Percentiles rank a stretch among this genome's conserved stretches.
phyloP scores from a whole-genome alignment of 1,139 yeast genomes.

The Yamadazyma sp. region DNA sequence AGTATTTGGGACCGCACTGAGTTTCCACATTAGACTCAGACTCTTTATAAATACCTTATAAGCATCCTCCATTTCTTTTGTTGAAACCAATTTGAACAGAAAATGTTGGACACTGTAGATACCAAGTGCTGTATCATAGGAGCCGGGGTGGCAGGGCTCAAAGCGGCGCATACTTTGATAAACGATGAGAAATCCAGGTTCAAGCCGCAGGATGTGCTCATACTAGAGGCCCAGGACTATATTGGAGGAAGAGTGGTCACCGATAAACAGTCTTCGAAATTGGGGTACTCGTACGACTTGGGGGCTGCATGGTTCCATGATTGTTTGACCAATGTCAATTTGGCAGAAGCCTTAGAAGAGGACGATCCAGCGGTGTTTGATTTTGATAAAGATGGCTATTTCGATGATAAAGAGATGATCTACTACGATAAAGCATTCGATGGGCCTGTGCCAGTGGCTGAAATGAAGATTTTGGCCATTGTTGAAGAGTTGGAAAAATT shows the following conservation, averaged over 20 bases:
- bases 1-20: background rate
- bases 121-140: constrained; percentile 53
- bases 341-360: constrained; percentile 29
- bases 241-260: constrained; percentile 52
- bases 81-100: too few relatives aligned
- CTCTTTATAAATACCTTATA: too few relatives aligned
- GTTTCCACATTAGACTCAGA: background rate
- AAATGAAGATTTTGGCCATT: constrained; percentile 35
- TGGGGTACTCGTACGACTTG: constrained; percentile 55
- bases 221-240: constrained; percentile 52
- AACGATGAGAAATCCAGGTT: constrained; percentile 31
- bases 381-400: constrained; percentile 35
- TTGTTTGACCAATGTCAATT: constrained; percentile 60
- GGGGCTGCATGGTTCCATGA: constrained; percentile 96
- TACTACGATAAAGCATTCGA: constrained; percentile 49
- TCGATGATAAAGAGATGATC: constrained; percentile 50
- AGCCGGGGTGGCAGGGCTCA: constrained; percentile 81
- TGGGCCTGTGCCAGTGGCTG: constrained; percentile 28
- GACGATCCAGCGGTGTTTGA: constrained; percentile 25
- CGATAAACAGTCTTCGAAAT: constrained; percentile 27
- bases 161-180: constrained; percentile 66
- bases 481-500: constrained; percentile 60
- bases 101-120: constrained; percentile 2
- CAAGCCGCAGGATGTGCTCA: constrained; percentile 29
- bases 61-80: too few relatives aligned